Percentiles rank a stretch among this genome's conserved stretches.
These are phyloP conservation scores for Epichloe brachyelytri DNA, from an alignment of 2,329 filamentous ascomycete genomes.

Conservation along the genomic window DNA sequence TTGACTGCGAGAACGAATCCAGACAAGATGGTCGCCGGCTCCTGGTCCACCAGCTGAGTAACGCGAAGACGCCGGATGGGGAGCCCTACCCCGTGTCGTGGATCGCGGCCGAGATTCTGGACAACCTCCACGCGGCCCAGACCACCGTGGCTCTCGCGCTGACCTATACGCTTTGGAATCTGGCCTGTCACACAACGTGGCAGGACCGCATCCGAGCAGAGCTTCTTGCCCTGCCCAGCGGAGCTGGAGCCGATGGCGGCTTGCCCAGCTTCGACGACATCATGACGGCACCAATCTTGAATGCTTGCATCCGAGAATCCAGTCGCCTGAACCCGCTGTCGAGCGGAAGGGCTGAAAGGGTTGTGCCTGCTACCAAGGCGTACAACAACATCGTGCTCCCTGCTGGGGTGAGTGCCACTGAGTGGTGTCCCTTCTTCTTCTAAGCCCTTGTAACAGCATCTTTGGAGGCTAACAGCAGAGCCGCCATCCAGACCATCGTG, in stretches of 20 bases:
- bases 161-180: conserved; percentile 4
- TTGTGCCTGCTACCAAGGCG: background rate
- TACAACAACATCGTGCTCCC: conserved; percentile 1
- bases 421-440: too few species aligned
- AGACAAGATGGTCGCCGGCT: background rate
- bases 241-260: background rate
- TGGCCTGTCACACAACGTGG: conserved; percentile 1
- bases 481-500: conserved; percentile 2
- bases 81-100: background rate
- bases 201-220: conserved; percentile 1
- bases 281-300: background rate
- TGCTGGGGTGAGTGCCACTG: background rate
- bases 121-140: conserved; percentile 5
- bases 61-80: conserved; percentile 2
- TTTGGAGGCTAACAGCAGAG: background rate
- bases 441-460: background rate
- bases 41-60: conserved; percentile 1
- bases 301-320: conserved; percentile 4
- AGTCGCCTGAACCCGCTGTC: conserved; percentile 1
- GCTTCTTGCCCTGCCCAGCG: background rate
- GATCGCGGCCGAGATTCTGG: conserved; percentile 4
- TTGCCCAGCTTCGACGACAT: background rate
- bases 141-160: conserved; percentile 3
- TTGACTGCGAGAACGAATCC: background rate
- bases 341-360: conserved; percentile 4